Conservation (phyloP, 2,329 filamentous ascomycete genomes). For the Fusarium sp. region DNA sequence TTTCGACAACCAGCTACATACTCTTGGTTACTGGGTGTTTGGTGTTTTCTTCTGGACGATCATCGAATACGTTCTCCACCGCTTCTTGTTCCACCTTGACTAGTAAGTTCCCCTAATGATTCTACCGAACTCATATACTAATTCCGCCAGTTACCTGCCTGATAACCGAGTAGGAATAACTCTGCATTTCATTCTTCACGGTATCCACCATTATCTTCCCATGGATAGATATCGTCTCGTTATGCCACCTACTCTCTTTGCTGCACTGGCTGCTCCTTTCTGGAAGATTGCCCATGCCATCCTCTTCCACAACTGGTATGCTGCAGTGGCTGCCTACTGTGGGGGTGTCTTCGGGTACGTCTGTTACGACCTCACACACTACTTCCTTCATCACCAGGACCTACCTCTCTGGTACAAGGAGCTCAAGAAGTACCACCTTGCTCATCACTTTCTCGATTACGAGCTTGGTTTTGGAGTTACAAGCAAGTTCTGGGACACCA, state of each 20-base stretch:
- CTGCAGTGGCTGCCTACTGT: conserved; percentile 81
- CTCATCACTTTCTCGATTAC: conserved; percentile 98
- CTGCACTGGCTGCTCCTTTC: conserved; percentile 86
- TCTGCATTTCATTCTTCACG: conserved; percentile 91
- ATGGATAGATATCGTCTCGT: conserved; percentile 98
- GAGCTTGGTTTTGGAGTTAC: conserved; percentile 98
- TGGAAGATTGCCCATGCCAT: conserved; percentile 88
- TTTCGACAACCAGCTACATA: conserved; percentile 60
- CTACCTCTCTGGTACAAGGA: conserved; percentile 89
- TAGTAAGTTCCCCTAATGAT: conserved; percentile 66
- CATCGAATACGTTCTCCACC: conserved; percentile 88
- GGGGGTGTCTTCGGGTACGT: conserved; percentile 96
- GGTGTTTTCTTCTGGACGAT: conserved; percentile 88
- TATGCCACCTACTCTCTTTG: conserved; percentile 92
- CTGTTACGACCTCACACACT: conserved; percentile 97
- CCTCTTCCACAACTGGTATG: conserved; percentile 87
- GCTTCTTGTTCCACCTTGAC: conserved; percentile 94
- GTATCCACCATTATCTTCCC: conserved; percentile 98
- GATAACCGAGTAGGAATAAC: conserved; percentile 91
- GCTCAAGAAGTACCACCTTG: conserved; percentile 96
- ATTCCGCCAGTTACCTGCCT: conserved; percentile 76
- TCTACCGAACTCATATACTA: conserved; percentile 39
- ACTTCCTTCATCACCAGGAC: conserved; percentile 96
- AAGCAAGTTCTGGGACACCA: conserved; percentile 91
- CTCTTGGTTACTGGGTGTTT: conserved; percentile 71